Percentiles rank a stretch among this genome's conserved stretches.
Evolutionary conservation across 176 grass and related monocot genomes (phyloP).

Genomic region (Oryza meyeriana): DNA sequence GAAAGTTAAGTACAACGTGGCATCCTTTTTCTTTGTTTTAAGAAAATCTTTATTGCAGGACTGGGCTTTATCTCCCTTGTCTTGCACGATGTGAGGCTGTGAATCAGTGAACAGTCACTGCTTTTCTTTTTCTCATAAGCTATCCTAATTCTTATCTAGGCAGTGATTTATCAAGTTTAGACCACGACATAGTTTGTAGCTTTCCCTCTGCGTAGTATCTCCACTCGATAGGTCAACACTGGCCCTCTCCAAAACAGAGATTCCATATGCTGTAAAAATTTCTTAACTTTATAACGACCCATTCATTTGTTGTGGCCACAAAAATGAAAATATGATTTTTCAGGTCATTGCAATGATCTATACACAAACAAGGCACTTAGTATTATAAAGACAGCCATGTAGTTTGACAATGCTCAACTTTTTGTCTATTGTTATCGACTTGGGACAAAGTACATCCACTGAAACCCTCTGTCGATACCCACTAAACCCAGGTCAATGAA

Average conservation of each 20-base stretch:
- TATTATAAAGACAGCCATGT: background rate
- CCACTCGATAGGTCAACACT: background rate
- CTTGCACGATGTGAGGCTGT: background rate
- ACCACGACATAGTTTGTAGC: background rate
- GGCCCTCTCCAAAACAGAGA: background rate
- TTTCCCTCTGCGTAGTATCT: background rate
- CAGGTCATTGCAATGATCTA: background rate
- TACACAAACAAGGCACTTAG: background rate
- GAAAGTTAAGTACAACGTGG: background rate
- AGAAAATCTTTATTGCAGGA: background rate
- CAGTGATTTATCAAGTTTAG: background rate
- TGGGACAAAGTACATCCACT: conserved; percentile 16
- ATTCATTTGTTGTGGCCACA: background rate
- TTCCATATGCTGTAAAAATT: background rate
- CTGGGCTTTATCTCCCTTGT: background rate
- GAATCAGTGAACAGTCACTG: background rate
- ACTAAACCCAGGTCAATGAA: background rate
- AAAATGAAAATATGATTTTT: background rate
- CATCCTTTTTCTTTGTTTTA: background rate
- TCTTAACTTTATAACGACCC: background rate
- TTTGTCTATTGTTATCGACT: background rate
- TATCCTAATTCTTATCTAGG: background rate
- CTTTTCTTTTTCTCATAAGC: background rate
- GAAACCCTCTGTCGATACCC: background rate
- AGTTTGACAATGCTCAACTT: background rate